Conservation (phyloP, 441 rosid genomes). For the Populus hybrid region DNA sequence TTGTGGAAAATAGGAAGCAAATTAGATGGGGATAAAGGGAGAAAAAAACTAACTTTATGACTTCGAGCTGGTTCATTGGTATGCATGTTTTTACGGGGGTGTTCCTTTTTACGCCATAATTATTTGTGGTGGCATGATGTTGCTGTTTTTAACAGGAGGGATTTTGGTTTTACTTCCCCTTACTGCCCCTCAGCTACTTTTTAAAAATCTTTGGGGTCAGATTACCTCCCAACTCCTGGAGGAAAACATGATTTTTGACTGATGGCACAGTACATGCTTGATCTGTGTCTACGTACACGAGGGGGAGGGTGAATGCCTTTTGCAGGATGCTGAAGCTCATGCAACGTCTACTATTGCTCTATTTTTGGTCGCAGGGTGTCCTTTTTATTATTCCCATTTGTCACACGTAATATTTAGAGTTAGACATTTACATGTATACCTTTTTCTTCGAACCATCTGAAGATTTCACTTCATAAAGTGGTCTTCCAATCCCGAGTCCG, state of each 20-base stretch:
- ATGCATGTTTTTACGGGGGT: conserved; percentile 3
- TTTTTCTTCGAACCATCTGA: conserved; percentile 21
- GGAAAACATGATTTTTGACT: not conserved
- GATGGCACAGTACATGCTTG: not conserved
- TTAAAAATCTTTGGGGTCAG: conserved; percentile 23
- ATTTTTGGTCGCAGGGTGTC: conserved; percentile 10
- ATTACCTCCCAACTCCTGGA: not conserved
- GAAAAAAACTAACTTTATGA: not conserved
- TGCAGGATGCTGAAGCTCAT: conserved; percentile 18
- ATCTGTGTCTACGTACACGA: not conserved
- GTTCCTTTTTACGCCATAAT: not conserved
- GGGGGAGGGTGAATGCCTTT: conserved; percentile 6
- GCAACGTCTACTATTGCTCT: conserved; percentile 9
- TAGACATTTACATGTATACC: conserved; percentile 26
- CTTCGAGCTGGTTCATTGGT: conserved; percentile 15
- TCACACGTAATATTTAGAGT: conserved; percentile 3
- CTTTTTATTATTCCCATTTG: not conserved
- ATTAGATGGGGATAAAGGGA: not conserved
- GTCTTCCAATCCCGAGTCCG: conserved; percentile 6
- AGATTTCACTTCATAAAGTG: conserved; percentile 27
- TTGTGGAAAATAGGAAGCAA: not conserved
- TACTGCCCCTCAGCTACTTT: conserved; percentile 26
- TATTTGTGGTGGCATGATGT: conserved; percentile 10
- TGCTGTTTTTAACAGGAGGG: conserved; percentile 17
- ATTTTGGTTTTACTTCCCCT: conserved; percentile 20